Evolutionary conservation across 495 filamentous ascomycete species (phyloP), one percentile per base, ranked within the genome.

Genomic region (Podospora anserina): DNA sequence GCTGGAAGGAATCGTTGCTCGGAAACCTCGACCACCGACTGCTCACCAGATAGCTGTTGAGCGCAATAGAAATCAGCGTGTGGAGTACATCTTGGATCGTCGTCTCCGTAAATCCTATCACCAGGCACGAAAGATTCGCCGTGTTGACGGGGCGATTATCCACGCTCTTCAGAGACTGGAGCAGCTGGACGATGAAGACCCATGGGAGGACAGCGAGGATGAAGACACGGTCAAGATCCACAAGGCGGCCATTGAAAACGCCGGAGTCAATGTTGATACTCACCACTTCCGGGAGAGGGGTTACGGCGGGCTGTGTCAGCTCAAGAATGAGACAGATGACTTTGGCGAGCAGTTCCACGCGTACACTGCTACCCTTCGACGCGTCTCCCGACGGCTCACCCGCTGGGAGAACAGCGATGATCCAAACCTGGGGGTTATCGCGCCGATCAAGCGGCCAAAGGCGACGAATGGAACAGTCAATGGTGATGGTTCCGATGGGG

Each of bases 41-140:
- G 90, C 92, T 11, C 95, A 99, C 77, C 95, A 99, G 74, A 83
- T 96, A 32, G 95, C 94, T 7, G 91, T 98, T 4, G 92, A 97
- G 72, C 87, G 90, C 60, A 97, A 97, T 75, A 86, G 96, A 9
- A 91, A 89, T 53, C 89, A 95, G 77, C 90, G 92, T 16, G 91
- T 97, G 56, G 90, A 97, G 63, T 92, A 95, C 73, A 89, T 95
- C 58, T 86, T 99, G 34, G 87, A 91, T 71, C 88, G 90, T 20
- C 91, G 91, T 57, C 80, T 93, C 44, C 87, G 86, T 67, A 82
- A 79, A 63, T 82, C 87, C 65, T 87, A 90, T 66, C 88, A 88
- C 68, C 79, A 82, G 44, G 80, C 89, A 3, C 85, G 91, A 15
- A 88, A 83, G 75, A 74, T 70, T 69, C 89, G 88, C 64, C 86